A percentile compares a stretch with the other conserved stretches of the same genome.
Conservation (phyloP, 2,329 filamentous ascomycete species). For the Arthroderma sp. region DNA sequence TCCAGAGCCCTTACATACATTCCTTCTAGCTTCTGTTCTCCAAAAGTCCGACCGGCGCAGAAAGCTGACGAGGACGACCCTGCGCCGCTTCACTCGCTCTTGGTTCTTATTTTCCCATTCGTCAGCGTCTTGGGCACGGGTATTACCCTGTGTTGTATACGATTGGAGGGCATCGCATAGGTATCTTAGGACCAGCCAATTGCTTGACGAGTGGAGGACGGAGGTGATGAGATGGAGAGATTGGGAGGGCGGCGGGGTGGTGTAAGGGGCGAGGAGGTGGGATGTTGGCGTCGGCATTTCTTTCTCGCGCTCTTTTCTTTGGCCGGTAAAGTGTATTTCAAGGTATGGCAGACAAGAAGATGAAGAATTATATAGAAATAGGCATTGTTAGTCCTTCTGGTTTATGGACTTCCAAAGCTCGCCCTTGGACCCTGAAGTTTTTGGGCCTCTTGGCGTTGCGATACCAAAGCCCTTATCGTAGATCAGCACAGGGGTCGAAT, state of each 20-base stretch:
- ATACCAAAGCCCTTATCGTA: too few relatives aligned
- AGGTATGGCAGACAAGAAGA: not conserved
- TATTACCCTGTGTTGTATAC: not conserved
- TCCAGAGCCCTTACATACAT: constrained; percentile 35
- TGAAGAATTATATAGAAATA: too few relatives aligned
- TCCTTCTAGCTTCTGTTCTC: constrained; percentile 54
- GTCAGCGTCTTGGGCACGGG: constrained; percentile 7
- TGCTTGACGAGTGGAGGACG: constrained; percentile 36
- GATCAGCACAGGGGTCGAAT: too few relatives aligned
- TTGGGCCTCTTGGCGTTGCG: too few relatives aligned
- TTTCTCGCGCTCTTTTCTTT: not conserved
- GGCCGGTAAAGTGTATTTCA: not conserved
- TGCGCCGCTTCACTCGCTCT: constrained; percentile 14
- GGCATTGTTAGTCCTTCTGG: too few relatives aligned
- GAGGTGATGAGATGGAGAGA: constrained; percentile 33
- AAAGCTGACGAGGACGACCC: constrained; percentile 70
- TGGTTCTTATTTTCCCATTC: constrained; percentile 2
- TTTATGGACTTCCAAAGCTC: too few relatives aligned
- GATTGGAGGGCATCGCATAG: constrained; percentile 34
- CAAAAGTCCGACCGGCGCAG: constrained; percentile 67
- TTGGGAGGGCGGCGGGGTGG: constrained; percentile 22
- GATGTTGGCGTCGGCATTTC: constrained; percentile 10
- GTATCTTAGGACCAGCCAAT: constrained; percentile 44
- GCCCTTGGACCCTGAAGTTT: too few relatives aligned
- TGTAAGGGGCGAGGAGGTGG: constrained; percentile 10